These are phyloP conservation scores for Myriosclerotinia duriaeana DNA, from an alignment of 2,329 filamentous ascomycete species.

Conservation along the genomic window DNA sequence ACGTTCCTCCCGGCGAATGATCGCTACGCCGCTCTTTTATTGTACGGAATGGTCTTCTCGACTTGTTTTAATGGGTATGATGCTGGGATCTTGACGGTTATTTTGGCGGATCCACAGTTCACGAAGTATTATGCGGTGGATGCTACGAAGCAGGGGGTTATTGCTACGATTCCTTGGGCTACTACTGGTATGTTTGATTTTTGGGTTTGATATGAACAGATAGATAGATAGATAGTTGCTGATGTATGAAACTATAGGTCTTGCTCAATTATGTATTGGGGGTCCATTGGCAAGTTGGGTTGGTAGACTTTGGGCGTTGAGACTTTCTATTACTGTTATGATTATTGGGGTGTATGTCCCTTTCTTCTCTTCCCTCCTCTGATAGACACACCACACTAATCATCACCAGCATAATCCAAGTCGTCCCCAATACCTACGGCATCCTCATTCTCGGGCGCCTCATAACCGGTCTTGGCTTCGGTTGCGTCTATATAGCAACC, in stretches of 20 bases:
- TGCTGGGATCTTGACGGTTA: conserved; percentile 47
- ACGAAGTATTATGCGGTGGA: conserved; percentile 45
- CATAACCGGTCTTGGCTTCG: conserved; percentile 45
- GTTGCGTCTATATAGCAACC: conserved; percentile 46
- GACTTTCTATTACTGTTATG: conserved; percentile 45
- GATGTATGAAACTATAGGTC: conserved; percentile 28
- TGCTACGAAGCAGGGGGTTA: conserved; percentile 41
- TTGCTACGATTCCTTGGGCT: conserved; percentile 47
- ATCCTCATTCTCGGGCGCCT: conserved; percentile 46
- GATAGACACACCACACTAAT: not conserved
- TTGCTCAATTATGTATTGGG: conserved; percentile 45
- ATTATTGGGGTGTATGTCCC: conserved; percentile 42
- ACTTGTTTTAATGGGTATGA: conserved; percentile 48
- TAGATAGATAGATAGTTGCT: not conserved
- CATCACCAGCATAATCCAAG: conserved; percentile 41
- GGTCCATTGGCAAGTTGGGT: conserved; percentile 43
- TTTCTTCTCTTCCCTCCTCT: not conserved
- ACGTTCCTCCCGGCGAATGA: conserved; percentile 44
- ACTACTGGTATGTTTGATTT: conserved; percentile 39
- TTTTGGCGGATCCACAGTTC: conserved; percentile 46
- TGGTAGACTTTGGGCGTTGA: conserved; percentile 44
- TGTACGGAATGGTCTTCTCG: conserved; percentile 45
- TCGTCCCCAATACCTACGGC: conserved; percentile 45
- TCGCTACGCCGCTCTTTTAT: conserved; percentile 41
- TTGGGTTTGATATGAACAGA: too few species aligned